A percentile compares a stretch with the other conserved stretches of the same genome.
Conservation (phyloP, 1,284 basidiomycete genomes). For the Pseudozyma tsukubaensis region DNA sequence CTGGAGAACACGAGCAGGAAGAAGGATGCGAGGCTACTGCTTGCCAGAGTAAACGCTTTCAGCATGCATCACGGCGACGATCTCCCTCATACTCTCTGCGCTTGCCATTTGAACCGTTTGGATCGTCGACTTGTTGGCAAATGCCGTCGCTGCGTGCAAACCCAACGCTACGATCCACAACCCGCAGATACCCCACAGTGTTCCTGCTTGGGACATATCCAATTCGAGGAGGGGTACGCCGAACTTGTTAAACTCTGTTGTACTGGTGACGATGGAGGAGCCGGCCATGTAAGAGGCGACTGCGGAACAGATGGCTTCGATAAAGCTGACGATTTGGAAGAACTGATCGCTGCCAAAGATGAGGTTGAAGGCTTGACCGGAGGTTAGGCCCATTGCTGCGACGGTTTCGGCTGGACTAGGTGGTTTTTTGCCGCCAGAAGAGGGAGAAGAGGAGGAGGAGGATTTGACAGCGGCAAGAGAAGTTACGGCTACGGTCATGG, state of each 20-base stretch:
- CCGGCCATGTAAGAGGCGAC: slow-evolving; percentile 47
- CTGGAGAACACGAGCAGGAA: too few species aligned
- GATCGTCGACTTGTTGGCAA: slow-evolving; percentile 43
- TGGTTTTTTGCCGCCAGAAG: neutral
- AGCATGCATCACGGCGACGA: slow-evolving; percentile 47
- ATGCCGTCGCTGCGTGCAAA: slow-evolving; percentile 38
- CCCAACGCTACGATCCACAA: slow-evolving; percentile 39
- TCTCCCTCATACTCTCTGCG: slow-evolving; percentile 42
- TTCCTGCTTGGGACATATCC: slow-evolving; percentile 45
- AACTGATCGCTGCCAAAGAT: slow-evolving; percentile 47
- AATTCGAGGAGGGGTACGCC: slow-evolving; percentile 31
- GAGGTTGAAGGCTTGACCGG: slow-evolving; percentile 39
- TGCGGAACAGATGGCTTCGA: slow-evolving; percentile 47
- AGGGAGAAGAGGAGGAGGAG: slow-evolving; percentile 8
- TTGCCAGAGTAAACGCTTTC: slow-evolving; percentile 44
- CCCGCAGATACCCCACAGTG: slow-evolving; percentile 48
- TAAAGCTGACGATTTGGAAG: slow-evolving; percentile 43
- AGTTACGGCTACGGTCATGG: slow-evolving; percentile 45
- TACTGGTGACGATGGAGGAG: slow-evolving; percentile 25
- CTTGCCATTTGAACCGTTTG: slow-evolving; percentile 43
- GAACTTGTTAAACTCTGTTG: slow-evolving; percentile 16
- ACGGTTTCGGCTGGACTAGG: slow-evolving; percentile 26
- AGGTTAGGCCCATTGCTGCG: slow-evolving; percentile 34
- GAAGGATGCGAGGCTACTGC: slow-evolving; percentile 8
- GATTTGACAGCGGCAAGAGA: slow-evolving; percentile 21